Base-by-base conservation (phyloP, 805 yeast genomes). In the Brettanomyces anomalus region DNA sequence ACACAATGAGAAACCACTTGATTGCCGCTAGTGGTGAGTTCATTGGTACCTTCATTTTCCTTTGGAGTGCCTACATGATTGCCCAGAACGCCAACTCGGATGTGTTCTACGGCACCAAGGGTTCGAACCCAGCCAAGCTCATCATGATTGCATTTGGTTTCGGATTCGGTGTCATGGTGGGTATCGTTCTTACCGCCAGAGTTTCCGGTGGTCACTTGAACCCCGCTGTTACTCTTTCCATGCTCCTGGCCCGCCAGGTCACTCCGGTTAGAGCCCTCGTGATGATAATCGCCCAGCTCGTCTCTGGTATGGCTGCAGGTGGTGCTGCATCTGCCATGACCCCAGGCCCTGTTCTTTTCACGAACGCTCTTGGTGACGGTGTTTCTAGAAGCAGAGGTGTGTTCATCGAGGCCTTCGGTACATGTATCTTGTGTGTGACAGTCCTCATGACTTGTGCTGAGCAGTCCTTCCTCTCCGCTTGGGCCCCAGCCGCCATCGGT, bases 251-350 rank as follows among this genome's bases (percentile, higher is more conserved):
- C 17, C 74, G 84, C 49, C 90, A 86, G 43, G 72, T 83, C 46
- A 74, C 86, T 35, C 86, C 88, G 43, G 47, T 81, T 28, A 77
- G 93, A 62, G 89, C 83, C 51, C 61, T 68, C 18, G 60, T 82
- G 44, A 77, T 81, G 79, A 64, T 76, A 63, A 37, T 80, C 43
- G 52, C 89, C 34, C 95, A 86, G 67, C 60, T 85, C 56, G 64
- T 85, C 60, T 95, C 84, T 41, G 95, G 95, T 64, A 81, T 86
- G 80, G 87, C 87, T 55, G 95, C 95, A 44, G 95, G 90, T 44
- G 95, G 86, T 62, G 90, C 87, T 37, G 94, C 87, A 39, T 66
- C 76, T 49, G 93, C 86, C 36, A 75, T 85, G 80, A 82, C 90
- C 19, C 95, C 95, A 35, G 95, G 95, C 48, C 69, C 70, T 39